phyloP scores from a whole-genome alignment of 176 grass and related monocot genomes.

The Alloteropsis semialata region DNA sequence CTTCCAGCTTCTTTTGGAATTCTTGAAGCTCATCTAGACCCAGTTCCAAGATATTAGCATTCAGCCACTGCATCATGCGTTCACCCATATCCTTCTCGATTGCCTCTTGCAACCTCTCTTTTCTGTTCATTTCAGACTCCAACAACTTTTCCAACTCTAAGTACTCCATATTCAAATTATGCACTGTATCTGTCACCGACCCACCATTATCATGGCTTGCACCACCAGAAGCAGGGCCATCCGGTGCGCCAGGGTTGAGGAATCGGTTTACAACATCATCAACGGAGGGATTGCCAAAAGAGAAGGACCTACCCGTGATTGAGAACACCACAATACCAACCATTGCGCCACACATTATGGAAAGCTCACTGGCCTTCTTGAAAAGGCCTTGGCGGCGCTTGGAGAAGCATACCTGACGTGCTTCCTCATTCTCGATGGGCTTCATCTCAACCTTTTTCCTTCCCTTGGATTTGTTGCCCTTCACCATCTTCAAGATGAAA shows the following conservation, averaged over 20 bases:
- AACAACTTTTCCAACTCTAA: not conserved
- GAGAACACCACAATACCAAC: not conserved
- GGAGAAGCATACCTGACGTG: not conserved
- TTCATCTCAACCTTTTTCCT: not conserved
- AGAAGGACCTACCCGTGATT: not conserved
- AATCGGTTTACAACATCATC: not conserved
- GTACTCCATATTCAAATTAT: not conserved
- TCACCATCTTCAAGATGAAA: not conserved
- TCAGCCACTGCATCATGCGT: not conserved
- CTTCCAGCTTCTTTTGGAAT: not conserved
- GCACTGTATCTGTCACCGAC: not conserved
- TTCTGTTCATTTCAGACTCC: not conserved
- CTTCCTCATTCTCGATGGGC: not conserved
- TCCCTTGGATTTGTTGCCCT: not conserved
- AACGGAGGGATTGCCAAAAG: not conserved
- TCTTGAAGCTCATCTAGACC: not conserved
- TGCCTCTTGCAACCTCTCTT: not conserved
- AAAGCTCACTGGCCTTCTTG: conserved; percentile 1
- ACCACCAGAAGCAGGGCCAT: not conserved
- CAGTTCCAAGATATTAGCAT: not conserved
- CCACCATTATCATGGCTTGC: not conserved
- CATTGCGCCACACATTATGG: not conserved
- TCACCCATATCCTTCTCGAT: not conserved
- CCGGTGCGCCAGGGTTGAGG: not conserved
- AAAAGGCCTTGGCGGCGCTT: not conserved